These are phyloP conservation scores for Chrysochromulina tobinii DNA, from an alignment of 78 protist genomes.

Conservation along the genomic window DNA sequence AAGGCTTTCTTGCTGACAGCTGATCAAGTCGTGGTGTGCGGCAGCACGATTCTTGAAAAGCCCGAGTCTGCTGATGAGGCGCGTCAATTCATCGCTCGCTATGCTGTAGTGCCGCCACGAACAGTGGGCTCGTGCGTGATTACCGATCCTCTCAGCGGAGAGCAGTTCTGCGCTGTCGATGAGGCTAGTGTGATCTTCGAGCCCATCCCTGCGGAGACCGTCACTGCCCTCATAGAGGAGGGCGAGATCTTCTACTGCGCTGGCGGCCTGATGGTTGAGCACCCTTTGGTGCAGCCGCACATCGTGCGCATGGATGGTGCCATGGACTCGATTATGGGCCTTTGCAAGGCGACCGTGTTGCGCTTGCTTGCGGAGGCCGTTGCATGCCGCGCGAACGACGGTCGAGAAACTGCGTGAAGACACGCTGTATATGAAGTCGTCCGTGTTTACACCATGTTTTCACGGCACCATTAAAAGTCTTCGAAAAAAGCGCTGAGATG, in stretches of 20 bases:
- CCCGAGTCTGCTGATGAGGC: not conserved
- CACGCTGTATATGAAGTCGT: no score
- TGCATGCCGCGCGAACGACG: no score
- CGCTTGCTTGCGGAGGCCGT: no score
- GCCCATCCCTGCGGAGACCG: not conserved
- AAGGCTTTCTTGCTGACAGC: not conserved
- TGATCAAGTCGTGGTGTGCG: not conserved
- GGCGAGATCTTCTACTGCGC: not conserved
- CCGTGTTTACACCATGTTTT: no score
- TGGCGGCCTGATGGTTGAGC: conserved; percentile 1
- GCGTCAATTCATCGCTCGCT: not conserved
- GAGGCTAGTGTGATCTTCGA: not conserved
- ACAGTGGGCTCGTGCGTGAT: not conserved
- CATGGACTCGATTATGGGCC: not conserved
- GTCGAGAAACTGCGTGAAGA: no score
- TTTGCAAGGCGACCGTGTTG: no score
- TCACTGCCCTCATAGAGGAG: not conserved
- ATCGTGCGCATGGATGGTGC: not conserved
- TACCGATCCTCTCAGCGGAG: not conserved
- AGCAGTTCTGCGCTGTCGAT: not conserved
- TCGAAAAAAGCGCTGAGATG: no score
- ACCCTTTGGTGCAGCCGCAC: not conserved
- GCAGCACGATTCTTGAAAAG: not conserved
- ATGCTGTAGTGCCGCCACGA: not conserved
- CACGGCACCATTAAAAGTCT: no score